Base-by-base conservation (phyloP, 108 stramenopile genomes). In the Nitzschia sp. region DNA sequence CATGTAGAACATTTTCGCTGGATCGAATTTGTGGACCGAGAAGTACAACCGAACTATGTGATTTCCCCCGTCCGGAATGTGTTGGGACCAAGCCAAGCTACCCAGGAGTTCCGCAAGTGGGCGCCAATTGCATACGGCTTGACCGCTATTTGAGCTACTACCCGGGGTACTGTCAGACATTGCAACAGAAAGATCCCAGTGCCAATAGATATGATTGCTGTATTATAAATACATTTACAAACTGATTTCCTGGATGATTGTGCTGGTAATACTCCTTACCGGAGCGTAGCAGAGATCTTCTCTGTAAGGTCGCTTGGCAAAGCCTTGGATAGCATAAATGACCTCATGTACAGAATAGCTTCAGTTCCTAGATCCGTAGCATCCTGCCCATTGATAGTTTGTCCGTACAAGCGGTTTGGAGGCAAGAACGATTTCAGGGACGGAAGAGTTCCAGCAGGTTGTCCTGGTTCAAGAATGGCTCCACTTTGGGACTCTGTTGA, bases 331-430 rank as follows among this genome's bases (percentile, higher is more conserved):
- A 75, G 70, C 96, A 96, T 97, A 58, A 96, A 87, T 14, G 85
- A 63, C 50, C 95, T 74, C 96, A 97, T 97, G 79, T 81, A 90
- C 34, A 93, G 60, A 63, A 97, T 97, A 25, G 92, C 81, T 56
- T 96, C 89, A 0, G 85, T 80, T 34, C 95, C 96, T 57, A 95
- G 66, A 48, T 95, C 90, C 19, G 82, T 85, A 20, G 92, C 89
- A 69, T 86, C 69, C 48, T 67, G 74, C 7, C 93, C 94, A 56
- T 86, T 60, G 29, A 94, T 84, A 29, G 44, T 63, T 67, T 88
- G 90, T 51, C 94, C 93, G 55, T 78, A 63, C 25, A 96, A 70
- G 50, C 92, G 82, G 51, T 83, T 71, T 8, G 91, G 86, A 59
- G 95, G 91, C 21, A 81, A 57, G 58, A 86, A 85, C 9, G 64